A percentile compares a stretch with the other conserved stretches of the same genome.
These are phyloP conservation scores for Luffa aegyptiaca DNA, from an alignment of 306 rosid genomes.

Conservation along the genomic window DNA sequence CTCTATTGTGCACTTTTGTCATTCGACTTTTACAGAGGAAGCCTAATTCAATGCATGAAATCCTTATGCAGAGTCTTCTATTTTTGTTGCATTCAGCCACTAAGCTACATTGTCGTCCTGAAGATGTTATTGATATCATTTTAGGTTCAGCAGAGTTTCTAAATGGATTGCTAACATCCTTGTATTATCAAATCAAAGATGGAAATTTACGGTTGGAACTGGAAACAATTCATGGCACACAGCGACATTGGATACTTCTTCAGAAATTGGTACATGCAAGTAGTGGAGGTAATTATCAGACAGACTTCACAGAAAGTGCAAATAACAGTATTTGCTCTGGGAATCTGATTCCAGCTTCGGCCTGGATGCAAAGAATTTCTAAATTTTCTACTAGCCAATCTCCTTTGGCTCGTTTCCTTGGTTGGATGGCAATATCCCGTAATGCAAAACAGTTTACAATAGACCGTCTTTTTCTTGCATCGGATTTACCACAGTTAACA, in stretches of 20 bases:
- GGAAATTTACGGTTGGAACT: slow-evolving; percentile 37
- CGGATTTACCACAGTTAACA: slow-evolving; percentile 67
- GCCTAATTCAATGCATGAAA: slow-evolving; percentile 76
- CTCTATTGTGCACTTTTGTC: slow-evolving; percentile 63
- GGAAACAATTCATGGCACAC: slow-evolving; percentile 55
- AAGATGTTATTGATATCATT: slow-evolving; percentile 60
- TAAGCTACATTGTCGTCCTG: slow-evolving; percentile 59
- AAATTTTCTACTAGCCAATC: slow-evolving; percentile 45
- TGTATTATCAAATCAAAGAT: slow-evolving; percentile 47
- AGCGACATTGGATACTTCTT: slow-evolving; percentile 77
- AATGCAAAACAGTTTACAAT: slow-evolving; percentile 67
- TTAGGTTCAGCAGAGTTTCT: slow-evolving; percentile 73
- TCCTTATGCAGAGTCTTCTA: slow-evolving; percentile 78
- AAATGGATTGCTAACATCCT: slow-evolving; percentile 49
- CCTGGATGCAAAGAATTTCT: slow-evolving; percentile 73
- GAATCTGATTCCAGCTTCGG: slow-evolving; percentile 76
- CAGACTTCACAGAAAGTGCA: slow-evolving; percentile 33
- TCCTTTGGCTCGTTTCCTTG: slow-evolving; percentile 85
- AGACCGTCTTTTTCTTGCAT: slow-evolving; percentile 66
- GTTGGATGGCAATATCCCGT: slow-evolving; percentile 97
- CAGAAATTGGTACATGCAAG: slow-evolving; percentile 68
- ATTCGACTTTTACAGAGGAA: slow-evolving; percentile 45
- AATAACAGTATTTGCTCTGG: slow-evolving; percentile 40
- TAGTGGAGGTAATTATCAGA: slow-evolving; percentile 48
- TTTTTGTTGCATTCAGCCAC: slow-evolving; percentile 76